Evolutionary conservation across 2,329 filamentous ascomycete genomes (phyloP), one percentile per base, ranked within the genome.

Genomic region (Aspergillus awamori): DNA sequence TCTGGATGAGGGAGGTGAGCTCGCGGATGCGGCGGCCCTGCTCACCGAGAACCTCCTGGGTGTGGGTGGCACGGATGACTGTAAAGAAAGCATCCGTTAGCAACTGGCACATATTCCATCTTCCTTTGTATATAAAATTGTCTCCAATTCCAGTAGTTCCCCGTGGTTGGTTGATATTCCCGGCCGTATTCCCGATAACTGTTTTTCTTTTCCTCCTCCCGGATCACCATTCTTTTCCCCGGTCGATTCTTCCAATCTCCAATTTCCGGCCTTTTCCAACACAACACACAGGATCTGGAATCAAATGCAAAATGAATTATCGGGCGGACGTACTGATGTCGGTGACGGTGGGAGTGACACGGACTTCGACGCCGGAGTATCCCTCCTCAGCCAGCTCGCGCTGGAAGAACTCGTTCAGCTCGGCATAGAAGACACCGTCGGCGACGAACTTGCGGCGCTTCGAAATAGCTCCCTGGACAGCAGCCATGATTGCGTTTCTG

Each of bases 341-440:
- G 87, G 95, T 99, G 80, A 99, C 95, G 82, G 95, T 99, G 74
- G 95, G 95, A 76, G 95, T 99, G 76, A 99, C 95, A 87, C 96
- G 92, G 86, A 99, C 95, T 87, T 99, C 96, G 82, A 99, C 95
- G 82, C 95, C 95, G 61, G 95, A 99, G 89, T 99, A 99, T 77
- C 95, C 95, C 87, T 99, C 96, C 89, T 99, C 95, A 81, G 95
- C 95, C 81, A 99, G 88, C 86, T 99, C 95, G 83, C 95, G 94
- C 89, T 98, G 95, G 92, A 99, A 99, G 91, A 99, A 99, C 87
- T 99, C 95, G 90, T 99, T 99, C 84, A 99, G 87, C 86, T 99
- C 95, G 87, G 95, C 95, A 85, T 97, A 99, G 92, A 99, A 99
- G 79, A 99, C 95, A 89, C 95, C 95, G 84, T 99, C 95, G 74